Evolutionary conservation across 306 rosid genomes (phyloP), one percentile per base, ranked within the genome.

Genomic region (Astragalus glycyphyllos): DNA sequence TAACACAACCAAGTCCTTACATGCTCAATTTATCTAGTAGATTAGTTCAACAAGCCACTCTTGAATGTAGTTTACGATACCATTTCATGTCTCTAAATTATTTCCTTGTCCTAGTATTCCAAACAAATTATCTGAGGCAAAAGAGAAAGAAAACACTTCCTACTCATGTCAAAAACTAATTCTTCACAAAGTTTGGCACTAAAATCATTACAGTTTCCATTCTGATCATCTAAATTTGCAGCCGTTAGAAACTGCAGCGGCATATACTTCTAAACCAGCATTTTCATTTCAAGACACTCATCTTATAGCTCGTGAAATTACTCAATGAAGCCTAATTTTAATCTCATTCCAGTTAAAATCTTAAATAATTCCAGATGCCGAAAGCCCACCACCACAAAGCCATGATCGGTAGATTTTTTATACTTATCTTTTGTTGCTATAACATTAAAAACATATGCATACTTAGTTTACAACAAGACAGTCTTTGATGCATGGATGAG

Each of bases 11-110:
- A 8, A 31, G 58, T 65, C 4, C 54, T 11, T 51, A 38, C 37
- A 51, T 53, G 23, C 23, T 20, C 23, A 23, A 15, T 23, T 23
- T 41, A 45, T 13, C 13, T 38, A 38, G 48, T 38, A 60, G 31
- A 60, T 14, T 38, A 48, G 44, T 58, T 58, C 20, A 58, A 23
- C 45, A 6, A 58, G 26, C 47, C 45, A 59, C 65, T 59, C 31
- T 37, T 35, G 20, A 13, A 35, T 38, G 42, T 60, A 38, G 13
- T 60, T 7, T 29, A 61, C 1, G 13, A 61, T 7, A 65, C 8
- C 4, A 31, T 65, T 0, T 34, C 57, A 26, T 31, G 46, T 47
- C 16, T 64, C 40, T 64, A 63, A 42, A 44, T 44, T 42, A 63
- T 63, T 38, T 44, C 20, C 38, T 11, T 63, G 38, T 23, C 35